phyloP scores from a whole-genome alignment of 257 asterid genomes.

The Gynochthodes officinalis region DNA sequence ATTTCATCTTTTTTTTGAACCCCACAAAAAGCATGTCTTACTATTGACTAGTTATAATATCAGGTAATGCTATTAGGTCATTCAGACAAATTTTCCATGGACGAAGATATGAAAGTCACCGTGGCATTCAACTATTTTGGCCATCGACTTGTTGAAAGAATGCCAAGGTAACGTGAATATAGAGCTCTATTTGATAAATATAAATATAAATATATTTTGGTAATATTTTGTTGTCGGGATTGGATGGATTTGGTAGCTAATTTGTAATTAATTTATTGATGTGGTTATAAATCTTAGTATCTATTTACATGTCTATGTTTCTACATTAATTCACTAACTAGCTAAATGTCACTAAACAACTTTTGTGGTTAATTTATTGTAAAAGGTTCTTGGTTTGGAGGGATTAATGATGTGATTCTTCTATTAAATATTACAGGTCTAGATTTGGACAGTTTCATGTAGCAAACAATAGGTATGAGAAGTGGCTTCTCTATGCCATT shows the following conservation, averaged over 20 bases:
- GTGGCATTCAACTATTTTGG: conserved; percentile 74
- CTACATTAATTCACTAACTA: no score
- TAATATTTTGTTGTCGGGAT: not conserved
- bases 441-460: conserved; percentile 49
- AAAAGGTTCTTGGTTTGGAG: no score
- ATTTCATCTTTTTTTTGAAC: no score
- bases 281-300: no score
- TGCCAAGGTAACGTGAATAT: conserved; percentile 52
- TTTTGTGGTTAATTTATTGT: no score
- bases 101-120: conserved; percentile 59
- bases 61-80: conserved; percentile 80
- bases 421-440: conserved; percentile 35
- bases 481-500: conserved; percentile 56
- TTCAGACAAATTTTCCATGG: conserved; percentile 46
- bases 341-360: no score
- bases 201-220: not conserved
- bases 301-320: no score
- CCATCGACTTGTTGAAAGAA: conserved; percentile 57
- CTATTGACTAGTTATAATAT: no score
- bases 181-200: not conserved
- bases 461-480: conserved; percentile 51
- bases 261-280: not conserved
- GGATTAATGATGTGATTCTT: no score
- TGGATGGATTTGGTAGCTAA: not conserved
- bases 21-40: no score